A percentile compares a stretch with the other conserved stretches of the same genome.
Evolutionary conservation across 768 basidiomycete genomes (phyloP).

Genomic region (Xerocomus spinulosus): DNA sequence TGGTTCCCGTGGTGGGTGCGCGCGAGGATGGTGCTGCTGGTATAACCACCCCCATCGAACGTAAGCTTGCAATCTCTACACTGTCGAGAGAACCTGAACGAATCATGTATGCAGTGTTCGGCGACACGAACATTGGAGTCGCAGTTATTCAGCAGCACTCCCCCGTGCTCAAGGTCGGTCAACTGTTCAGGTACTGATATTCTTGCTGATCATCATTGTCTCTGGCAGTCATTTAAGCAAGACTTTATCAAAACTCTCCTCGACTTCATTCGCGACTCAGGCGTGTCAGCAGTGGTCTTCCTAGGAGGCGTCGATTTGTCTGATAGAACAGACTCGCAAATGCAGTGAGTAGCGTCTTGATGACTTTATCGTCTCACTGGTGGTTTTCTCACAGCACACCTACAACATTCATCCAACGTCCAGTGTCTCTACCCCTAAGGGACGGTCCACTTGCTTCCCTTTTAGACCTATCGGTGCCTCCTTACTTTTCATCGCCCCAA

Average conservation of each 20-base stretch:
- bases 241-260: slow-evolving; percentile 57
- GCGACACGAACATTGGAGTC: slow-evolving; percentile 44
- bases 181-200: neutral
- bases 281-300: slow-evolving; percentile 53
- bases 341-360: slow-evolving; percentile 48
- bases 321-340: slow-evolving; percentile 71
- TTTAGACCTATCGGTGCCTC: slow-evolving; percentile 45
- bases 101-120: slow-evolving; percentile 51
- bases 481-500: slow-evolving; percentile 46
- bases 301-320: slow-evolving; percentile 73
- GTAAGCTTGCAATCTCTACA: slow-evolving; percentile 38
- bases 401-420: slow-evolving; percentile 53
- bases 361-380: slow-evolving; percentile 6
- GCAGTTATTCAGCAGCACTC: slow-evolving; percentile 75
- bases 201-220: slow-evolving; percentile 1
- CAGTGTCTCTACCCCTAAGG: slow-evolving; percentile 40
- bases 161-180: slow-evolving; percentile 65
- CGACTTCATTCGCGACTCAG: slow-evolving; percentile 49
- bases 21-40: slow-evolving; percentile 58
- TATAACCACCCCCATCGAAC: slow-evolving; percentile 71
- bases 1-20: slow-evolving; percentile 71
- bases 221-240: slow-evolving; percentile 56
- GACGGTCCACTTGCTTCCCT: slow-evolving; percentile 44
- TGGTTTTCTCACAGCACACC: slow-evolving; percentile 45
- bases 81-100: neutral